Conservation (phyloP, 306 rosid species). For the Potentilla sterilis region DNA sequence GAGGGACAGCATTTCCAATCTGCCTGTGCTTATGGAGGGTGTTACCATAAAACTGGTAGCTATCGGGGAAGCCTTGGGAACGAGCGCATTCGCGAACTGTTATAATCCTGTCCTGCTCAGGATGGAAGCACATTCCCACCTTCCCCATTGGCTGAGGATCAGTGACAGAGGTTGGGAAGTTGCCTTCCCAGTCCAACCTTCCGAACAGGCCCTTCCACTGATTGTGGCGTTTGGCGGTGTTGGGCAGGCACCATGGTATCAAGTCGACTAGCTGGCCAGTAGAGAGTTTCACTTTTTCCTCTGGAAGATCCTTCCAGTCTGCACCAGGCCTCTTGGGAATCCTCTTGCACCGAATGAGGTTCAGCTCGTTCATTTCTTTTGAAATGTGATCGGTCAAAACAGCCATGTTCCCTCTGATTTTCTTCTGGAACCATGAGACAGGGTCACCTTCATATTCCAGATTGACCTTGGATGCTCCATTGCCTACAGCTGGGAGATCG, state of each 20-base stretch:
- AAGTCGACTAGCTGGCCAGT: slow-evolving; percentile 77
- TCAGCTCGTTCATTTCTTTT: slow-evolving; percentile 94
- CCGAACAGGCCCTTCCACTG: slow-evolving; percentile 98
- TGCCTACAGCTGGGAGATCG: slow-evolving; percentile 86
- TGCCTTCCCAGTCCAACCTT: slow-evolving; percentile 94
- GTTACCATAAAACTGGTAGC: slow-evolving; percentile 66
- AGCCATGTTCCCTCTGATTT: slow-evolving; percentile 64
- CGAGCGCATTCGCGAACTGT: slow-evolving; percentile 96
- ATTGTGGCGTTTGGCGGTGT: slow-evolving; percentile 95
- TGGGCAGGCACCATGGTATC: slow-evolving; percentile 99
- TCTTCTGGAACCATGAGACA: slow-evolving; percentile 88
- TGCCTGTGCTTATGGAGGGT: slow-evolving; percentile 86
- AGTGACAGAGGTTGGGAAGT: slow-evolving; percentile 93
- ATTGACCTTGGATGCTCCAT: slow-evolving; percentile 75
- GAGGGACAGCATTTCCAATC: slow-evolving; percentile 99
- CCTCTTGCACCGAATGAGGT: slow-evolving; percentile 75
- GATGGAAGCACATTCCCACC: slow-evolving; percentile 99
- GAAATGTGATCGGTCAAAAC: slow-evolving; percentile 84
- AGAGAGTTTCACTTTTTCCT: slow-evolving; percentile 76
- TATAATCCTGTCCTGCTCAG: slow-evolving; percentile 90
- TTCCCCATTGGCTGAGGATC: slow-evolving; percentile 99
- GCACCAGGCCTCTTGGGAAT: slow-evolving; percentile 92
- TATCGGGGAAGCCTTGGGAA: slow-evolving; percentile 91
- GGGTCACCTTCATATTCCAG: slow-evolving; percentile 84
- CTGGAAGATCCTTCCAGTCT: slow-evolving; percentile 95